phyloP scores from a whole-genome alignment of 495 filamentous ascomycete species.

The Copromyces sp. region DNA sequence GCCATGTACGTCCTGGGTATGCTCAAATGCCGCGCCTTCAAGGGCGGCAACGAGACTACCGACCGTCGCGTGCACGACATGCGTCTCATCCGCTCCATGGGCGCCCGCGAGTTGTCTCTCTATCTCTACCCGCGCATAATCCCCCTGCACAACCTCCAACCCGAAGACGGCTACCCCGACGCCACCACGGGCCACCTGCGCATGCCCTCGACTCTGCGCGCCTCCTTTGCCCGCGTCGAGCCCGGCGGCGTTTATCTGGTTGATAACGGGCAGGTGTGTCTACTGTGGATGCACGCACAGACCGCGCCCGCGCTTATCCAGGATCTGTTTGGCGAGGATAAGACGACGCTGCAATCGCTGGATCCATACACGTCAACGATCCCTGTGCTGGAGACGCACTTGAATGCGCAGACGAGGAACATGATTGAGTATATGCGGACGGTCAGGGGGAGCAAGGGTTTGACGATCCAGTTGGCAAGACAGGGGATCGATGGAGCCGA shows the following conservation, averaged over 20 bases:
- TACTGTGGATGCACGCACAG: constrained; percentile 85
- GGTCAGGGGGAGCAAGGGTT: constrained; percentile 73
- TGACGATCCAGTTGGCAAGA: constrained; percentile 82
- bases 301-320: constrained; percentile 67
- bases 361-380: constrained; percentile 69
- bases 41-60: constrained; percentile 83
- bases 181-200: constrained; percentile 71
- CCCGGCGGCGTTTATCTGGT: constrained; percentile 94
- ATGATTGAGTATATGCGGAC: constrained; percentile 76
- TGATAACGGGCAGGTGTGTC: constrained; percentile 87
- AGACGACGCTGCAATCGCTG: constrained; percentile 59
- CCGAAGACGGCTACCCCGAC: constrained; percentile 79
- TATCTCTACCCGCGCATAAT: constrained; percentile 96
- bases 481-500: constrained; percentile 93
- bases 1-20: constrained; percentile 94
- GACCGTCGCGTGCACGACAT: constrained; percentile 87
- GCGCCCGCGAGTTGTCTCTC: constrained; percentile 70
- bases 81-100: constrained; percentile 81
- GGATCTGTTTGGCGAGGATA: constrained; percentile 80
- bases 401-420: constrained; percentile 92
- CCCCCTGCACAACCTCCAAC: constrained; percentile 80
- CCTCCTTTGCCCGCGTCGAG: constrained; percentile 83
- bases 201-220: constrained; percentile 66
- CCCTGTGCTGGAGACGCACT: constrained; percentile 77
- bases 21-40: constrained; percentile 86